Evolutionary conservation across 345 rosid genomes (phyloP).

Genomic region (Angophora floribunda): DNA sequence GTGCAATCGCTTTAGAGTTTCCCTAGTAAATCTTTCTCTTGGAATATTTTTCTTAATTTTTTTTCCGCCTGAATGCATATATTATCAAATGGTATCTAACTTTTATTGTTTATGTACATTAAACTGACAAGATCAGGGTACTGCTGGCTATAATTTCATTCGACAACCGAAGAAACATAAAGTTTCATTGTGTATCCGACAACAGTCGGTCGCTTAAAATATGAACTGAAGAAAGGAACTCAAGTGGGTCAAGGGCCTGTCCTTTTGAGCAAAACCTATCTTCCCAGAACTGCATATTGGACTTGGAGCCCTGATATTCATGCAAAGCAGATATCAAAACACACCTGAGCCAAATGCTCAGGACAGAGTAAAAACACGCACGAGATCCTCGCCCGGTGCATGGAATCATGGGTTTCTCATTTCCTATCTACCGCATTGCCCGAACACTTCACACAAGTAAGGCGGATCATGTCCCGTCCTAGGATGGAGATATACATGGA

Average conservation of each 20-base stretch:
- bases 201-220: not conserved
- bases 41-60: not conserved
- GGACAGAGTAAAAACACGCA: not conserved
- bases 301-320: not conserved
- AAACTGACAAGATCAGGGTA: not conserved
- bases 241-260: not conserved
- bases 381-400: not conserved
- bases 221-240: not conserved
- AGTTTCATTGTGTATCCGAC: not conserved
- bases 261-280: not conserved
- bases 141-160: not conserved
- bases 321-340: not conserved
- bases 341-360: not conserved
- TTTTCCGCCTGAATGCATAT: not conserved
- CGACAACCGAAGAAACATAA: not conserved
- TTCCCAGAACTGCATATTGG: not conserved
- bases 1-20: not conserved
- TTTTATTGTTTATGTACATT: not conserved
- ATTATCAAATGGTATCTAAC: not conserved
- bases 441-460: not conserved
- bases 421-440: not conserved
- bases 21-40: not conserved
- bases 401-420: not conserved
- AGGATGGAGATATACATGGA: not conserved
- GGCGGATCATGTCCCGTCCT: not conserved